Conservation (phyloP, 2,329 filamentous ascomycete genomes). For the Diaporthe humulicola region DNA sequence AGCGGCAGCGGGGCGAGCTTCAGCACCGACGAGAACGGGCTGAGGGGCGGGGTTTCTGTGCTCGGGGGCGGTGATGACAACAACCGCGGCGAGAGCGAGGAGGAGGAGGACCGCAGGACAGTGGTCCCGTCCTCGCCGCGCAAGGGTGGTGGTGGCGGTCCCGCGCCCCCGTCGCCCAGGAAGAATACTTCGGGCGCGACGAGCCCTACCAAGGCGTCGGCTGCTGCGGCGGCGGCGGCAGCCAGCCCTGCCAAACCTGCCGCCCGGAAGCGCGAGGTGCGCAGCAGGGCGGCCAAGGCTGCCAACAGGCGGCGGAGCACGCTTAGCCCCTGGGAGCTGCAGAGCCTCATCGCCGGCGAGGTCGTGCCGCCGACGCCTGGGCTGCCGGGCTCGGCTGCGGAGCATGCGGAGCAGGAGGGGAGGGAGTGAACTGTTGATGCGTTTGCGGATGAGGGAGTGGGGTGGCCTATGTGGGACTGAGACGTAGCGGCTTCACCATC, state of each 20-base stretch:
- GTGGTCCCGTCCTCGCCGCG: constrained; percentile 1
- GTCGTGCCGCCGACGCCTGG: constrained; percentile 42
- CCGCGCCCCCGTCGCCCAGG: neutral
- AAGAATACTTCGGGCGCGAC: neutral
- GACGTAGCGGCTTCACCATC: too few relatives aligned
- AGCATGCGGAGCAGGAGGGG: neutral
- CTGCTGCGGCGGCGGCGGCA: constrained; percentile 44
- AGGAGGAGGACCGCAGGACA: constrained; percentile 15
- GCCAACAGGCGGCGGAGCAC: constrained; percentile 79
- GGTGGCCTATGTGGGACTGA: too few relatives aligned
- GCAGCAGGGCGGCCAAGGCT: constrained; percentile 64
- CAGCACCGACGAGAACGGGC: constrained; percentile 34
- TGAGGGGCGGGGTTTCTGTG: constrained; percentile 4
- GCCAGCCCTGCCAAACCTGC: constrained; percentile 37
- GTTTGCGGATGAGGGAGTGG: neutral
- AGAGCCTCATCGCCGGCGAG: constrained; percentile 69
- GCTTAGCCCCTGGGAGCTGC: constrained; percentile 80
- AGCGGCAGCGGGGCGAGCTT: constrained; percentile 27
- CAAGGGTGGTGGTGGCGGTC: neutral
- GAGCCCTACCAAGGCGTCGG: constrained; percentile 41
- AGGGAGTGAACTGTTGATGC: neutral
- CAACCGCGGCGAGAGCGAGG: neutral
- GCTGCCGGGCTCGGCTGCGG: neutral
- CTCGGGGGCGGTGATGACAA: neutral
- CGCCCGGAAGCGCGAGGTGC: constrained; percentile 59